phyloP scores from a whole-genome alignment of 768 basidiomycete species.

The Lentinula detonsa region DNA sequence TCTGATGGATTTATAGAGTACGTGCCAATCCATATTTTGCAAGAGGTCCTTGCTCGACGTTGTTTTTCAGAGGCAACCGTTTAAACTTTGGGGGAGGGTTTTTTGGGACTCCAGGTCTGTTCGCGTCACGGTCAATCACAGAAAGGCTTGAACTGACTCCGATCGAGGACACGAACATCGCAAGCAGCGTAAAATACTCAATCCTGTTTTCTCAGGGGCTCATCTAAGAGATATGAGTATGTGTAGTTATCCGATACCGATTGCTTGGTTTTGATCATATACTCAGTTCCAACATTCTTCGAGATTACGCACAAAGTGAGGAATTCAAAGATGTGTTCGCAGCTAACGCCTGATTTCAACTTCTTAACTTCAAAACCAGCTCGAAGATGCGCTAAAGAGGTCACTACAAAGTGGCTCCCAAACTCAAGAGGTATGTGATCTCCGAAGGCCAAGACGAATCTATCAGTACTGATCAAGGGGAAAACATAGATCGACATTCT shows the following conservation, averaged over 20 bases:
- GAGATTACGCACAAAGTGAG: constrained; percentile 3
- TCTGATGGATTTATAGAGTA: neutral
- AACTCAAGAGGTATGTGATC: constrained; percentile 5
- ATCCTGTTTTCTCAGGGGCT: constrained; percentile 26
- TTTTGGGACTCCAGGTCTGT: neutral
- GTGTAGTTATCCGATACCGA: neutral
- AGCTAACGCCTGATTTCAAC: too few relatives aligned
- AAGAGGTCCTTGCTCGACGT: neutral
- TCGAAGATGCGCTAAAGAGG: neutral
- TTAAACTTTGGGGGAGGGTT: neutral
- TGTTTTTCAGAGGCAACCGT: neutral
- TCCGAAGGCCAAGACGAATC: too few relatives aligned
- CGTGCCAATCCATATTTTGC: neutral
- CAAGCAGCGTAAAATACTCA: constrained; percentile 28
- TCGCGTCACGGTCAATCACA: neutral
- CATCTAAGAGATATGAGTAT: constrained; percentile 25
- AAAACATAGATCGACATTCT: constrained; percentile 16
- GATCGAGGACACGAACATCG: constrained; percentile 17
- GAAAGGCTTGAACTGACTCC: neutral
- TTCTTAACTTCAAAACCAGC: neutral
- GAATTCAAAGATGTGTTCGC: neutral
- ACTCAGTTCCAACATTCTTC: neutral
- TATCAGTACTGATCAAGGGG: too few relatives aligned
- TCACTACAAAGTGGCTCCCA: neutral
- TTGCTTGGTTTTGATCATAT: neutral